Evolutionary conservation across 208 protist genomes (phyloP).

Genomic region (Leishmania amazonensis): DNA sequence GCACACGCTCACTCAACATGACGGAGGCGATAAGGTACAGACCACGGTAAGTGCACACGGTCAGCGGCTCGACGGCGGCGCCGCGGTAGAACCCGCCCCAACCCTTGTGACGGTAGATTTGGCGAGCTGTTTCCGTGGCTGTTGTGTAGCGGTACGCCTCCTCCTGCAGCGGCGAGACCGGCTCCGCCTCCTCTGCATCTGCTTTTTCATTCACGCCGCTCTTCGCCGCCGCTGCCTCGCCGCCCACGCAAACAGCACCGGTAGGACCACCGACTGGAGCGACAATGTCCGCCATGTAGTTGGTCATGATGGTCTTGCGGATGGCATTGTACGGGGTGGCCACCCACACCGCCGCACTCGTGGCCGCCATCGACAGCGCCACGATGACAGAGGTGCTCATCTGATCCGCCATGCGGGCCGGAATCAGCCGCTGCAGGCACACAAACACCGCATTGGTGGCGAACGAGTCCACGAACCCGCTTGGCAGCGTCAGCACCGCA

Average conservation of each 20-base stretch:
- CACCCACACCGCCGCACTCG: constrained; percentile 55
- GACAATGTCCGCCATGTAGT: constrained; percentile 82
- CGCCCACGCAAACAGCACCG: not conserved
- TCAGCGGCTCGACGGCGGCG: constrained; percentile 58
- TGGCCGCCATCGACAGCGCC: constrained; percentile 54
- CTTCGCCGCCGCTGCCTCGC: constrained; percentile 3
- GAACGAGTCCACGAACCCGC: constrained; percentile 57
- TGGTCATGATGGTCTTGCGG: constrained; percentile 76
- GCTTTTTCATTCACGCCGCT: not conserved
- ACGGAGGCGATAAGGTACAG: constrained; percentile 51
- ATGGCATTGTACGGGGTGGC: constrained; percentile 70
- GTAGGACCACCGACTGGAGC: constrained; percentile 21
- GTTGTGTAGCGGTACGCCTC: constrained; percentile 74
- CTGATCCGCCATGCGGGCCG: constrained; percentile 30
- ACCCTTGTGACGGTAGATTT: constrained; percentile 59
- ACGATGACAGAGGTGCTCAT: constrained; percentile 53
- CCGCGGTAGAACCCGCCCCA: constrained; percentile 76
- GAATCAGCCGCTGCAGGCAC: constrained; percentile 49
- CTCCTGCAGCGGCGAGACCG: constrained; percentile 3
- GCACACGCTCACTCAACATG: constrained; percentile 35
- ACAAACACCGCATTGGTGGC: constrained; percentile 50
- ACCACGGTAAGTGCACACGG: constrained; percentile 68
- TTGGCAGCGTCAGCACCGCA: constrained; percentile 58
- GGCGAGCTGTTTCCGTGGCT: constrained; percentile 47
- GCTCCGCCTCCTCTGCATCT: not conserved